Evolutionary conservation across 176 grass and related monocot genomes (phyloP).

Genomic region (Cymbopogon citratus): DNA sequence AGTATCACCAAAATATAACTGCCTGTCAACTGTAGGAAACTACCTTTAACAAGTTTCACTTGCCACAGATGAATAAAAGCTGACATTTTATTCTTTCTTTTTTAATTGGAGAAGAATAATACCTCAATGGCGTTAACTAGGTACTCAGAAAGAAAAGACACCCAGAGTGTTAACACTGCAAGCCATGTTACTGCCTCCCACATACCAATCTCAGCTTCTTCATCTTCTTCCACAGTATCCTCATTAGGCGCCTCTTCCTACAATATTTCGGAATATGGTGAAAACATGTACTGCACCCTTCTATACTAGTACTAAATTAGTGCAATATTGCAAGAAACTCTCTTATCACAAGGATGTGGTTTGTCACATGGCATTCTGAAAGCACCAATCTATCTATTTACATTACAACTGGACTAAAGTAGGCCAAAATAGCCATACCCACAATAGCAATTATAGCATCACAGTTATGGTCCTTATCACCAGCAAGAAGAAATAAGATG

Average conservation of each 20-base stretch:
- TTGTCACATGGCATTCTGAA: not conserved
- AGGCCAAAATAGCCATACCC: not conserved
- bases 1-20: not conserved
- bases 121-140: conserved; percentile 88
- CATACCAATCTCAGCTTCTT: conserved; percentile 66
- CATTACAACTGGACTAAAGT: not conserved
- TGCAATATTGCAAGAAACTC: not conserved
- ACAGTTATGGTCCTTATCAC: not conserved
- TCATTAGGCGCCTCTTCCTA: conserved; percentile 50
- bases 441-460: not conserved
- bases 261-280: not conserved
- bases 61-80: not conserved
- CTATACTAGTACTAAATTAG: not conserved
- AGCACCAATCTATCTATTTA: not conserved
- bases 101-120: conserved; percentile 7
- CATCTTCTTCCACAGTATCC: conserved; percentile 37
- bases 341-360: not conserved
- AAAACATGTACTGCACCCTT: not conserved
- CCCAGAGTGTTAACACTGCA: conserved; percentile 51
- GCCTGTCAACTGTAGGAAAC: not conserved
- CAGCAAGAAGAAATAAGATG: conserved; percentile 1
- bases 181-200: conserved; percentile 75
- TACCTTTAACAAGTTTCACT: not conserved
- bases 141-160: conserved; percentile 81
- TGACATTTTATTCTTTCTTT: not conserved